phyloP scores from a whole-genome alignment of 2,329 filamentous ascomycete species.

The Leptographium wingfieldii region DNA sequence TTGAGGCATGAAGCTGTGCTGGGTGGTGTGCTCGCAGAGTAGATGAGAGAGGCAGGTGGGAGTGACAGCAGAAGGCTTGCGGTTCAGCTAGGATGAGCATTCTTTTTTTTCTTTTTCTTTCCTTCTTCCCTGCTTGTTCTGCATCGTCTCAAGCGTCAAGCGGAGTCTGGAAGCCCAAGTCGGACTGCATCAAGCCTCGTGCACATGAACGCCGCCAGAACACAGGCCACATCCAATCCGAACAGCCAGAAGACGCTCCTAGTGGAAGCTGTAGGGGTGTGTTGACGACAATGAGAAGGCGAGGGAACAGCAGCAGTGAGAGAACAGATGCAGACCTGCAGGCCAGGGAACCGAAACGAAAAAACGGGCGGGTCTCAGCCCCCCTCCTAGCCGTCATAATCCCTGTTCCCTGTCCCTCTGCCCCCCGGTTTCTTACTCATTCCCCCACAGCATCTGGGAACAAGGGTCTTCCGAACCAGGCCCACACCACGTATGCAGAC shows the following conservation, averaged over 20 bases:
- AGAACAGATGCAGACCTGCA: neutral
- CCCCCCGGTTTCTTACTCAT: neutral
- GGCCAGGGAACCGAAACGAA: neutral
- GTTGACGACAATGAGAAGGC: too few species aligned
- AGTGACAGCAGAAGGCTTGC: too few species aligned
- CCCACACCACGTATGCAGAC: neutral
- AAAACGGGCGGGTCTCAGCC: neutral
- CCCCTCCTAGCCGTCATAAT: neutral
- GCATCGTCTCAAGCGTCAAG: too few species aligned
- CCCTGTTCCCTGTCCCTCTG: neutral
- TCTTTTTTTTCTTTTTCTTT: too few species aligned
- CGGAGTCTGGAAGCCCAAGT: neutral
- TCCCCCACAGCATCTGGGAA: neutral
- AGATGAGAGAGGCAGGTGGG: neutral
- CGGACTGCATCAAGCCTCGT: constrained; percentile 1
- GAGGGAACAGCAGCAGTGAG: too few species aligned
- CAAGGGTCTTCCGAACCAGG: neutral
- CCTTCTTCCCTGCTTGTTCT: too few species aligned
- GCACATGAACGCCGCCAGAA: neutral
- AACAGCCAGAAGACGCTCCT: too few species aligned
- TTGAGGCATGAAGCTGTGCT: neutral
- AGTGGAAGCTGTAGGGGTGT: neutral
- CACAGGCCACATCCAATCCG: neutral
- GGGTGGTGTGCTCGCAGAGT: neutral
- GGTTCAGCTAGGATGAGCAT: neutral